These are phyloP conservation scores for Wickerhamomyces sp. DNA, from an alignment of 1,139 yeast species.

Conservation along the genomic window DNA sequence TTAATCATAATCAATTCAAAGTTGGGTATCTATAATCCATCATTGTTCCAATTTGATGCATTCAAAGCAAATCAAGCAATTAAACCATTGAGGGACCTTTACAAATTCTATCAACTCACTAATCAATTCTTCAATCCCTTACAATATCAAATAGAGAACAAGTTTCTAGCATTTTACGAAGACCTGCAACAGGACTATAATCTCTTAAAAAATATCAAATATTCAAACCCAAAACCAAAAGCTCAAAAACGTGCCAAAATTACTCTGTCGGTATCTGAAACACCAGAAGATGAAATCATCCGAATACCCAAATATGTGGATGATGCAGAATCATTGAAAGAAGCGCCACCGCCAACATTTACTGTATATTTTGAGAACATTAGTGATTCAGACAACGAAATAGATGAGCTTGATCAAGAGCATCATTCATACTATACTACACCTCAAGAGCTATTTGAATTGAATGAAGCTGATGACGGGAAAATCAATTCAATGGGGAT, in stretches of 20 bases:
- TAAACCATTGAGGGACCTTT: conserved; percentile 5
- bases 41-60: conserved; percentile 3
- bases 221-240: neutral
- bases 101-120: conserved; percentile 8
- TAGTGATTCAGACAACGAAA: neutral
- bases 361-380: conserved; percentile 13
- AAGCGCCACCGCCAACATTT: conserved; percentile 22
- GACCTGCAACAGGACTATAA: conserved; percentile 18
- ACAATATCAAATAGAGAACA: conserved; percentile 9
- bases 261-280: conserved; percentile 13
- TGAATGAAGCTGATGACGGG: neutral
- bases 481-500: conserved; percentile 15
- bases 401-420: neutral
- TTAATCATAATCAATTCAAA: conserved; percentile 12
- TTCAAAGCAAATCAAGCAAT: conserved; percentile 1
- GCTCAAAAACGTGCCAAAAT: conserved; percentile 6
- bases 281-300: conserved; percentile 20
- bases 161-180: conserved; percentile 14
- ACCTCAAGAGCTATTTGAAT: conserved; percentile 1
- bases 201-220: conserved; percentile 7
- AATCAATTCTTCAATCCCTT: conserved; percentile 10
- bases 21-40: conserved; percentile 11
- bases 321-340: conserved; percentile 13
- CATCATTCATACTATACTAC: neutral
- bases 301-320: conserved; percentile 16